These are phyloP conservation scores for Gastroboletus turbinatus DNA, from an alignment of 1,284 basidiomycete species.

Conservation along the genomic window DNA sequence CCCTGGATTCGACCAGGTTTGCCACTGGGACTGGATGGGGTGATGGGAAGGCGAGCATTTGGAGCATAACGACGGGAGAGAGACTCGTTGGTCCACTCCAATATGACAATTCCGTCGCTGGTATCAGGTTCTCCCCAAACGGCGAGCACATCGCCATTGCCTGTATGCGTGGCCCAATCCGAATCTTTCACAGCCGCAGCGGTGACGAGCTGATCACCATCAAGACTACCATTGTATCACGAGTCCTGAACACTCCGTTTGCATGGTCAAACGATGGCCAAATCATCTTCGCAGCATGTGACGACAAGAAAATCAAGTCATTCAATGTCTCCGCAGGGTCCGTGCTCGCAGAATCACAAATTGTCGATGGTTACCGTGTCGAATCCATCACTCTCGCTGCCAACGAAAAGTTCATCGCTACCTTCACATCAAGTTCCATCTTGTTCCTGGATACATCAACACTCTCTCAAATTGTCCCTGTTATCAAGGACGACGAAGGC, in stretches of 20 bases:
- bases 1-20: neutral
- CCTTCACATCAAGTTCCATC: neutral
- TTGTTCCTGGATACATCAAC: neutral
- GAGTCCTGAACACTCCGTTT: neutral
- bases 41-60: neutral
- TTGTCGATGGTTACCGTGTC: neutral
- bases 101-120: too few relatives aligned
- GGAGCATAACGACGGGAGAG: neutral
- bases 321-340: neutral
- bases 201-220: neutral
- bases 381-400: neutral
- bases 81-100: neutral
- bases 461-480: neutral
- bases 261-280: neutral
- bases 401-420: neutral
- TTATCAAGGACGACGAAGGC: accelerated
- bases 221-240: accelerated
- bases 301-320: neutral
- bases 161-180: accelerated
- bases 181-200: neutral
- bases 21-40: neutral
- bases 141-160: neutral
- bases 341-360: neutral
- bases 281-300: accelerated
- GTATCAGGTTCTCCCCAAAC: too few relatives aligned